Evolutionary conservation across 257 asterid genomes (phyloP).

Genomic region (Handroanthus guayacan): DNA sequence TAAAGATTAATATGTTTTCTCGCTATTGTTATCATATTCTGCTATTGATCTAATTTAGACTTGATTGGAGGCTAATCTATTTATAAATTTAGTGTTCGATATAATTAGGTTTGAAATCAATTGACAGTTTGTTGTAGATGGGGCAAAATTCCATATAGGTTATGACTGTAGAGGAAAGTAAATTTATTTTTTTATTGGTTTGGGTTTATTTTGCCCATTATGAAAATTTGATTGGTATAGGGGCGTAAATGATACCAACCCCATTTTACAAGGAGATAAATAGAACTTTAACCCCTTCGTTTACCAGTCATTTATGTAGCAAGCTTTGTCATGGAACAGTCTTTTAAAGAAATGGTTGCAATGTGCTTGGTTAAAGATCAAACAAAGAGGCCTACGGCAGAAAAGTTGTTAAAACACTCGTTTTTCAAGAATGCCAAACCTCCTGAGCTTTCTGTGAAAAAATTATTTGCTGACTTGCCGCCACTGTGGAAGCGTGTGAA

Average conservation of each 20-base stretch:
- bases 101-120: not conserved
- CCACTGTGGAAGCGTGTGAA: conserved; percentile 94
- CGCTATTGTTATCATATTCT: not conserved
- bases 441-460: conserved; percentile 89
- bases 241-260: not conserved
- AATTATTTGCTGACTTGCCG: conserved; percentile 86
- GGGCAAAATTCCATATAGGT: not conserved
- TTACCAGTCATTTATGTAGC: conserved; percentile 38
- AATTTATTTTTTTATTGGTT: too few relatives aligned
- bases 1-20: not conserved
- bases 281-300: conserved; percentile 11
- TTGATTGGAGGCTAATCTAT: not conserved
- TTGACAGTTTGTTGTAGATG: not conserved
- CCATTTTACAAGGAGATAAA: conserved; percentile 21
- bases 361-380: conserved; percentile 99
- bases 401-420: conserved; percentile 87
- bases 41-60: not conserved
- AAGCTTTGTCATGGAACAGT: conserved; percentile 56
- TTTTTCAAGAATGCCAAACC: conserved; percentile 93
- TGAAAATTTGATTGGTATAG: not conserved
- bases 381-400: conserved; percentile 98
- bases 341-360: conserved; percentile 99
- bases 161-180: not conserved
- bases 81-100: not conserved
- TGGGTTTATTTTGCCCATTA: not conserved